These are phyloP conservation scores for Chenopodium suecicum DNA, from an alignment of 148 eudicot species.

Conservation along the genomic window DNA sequence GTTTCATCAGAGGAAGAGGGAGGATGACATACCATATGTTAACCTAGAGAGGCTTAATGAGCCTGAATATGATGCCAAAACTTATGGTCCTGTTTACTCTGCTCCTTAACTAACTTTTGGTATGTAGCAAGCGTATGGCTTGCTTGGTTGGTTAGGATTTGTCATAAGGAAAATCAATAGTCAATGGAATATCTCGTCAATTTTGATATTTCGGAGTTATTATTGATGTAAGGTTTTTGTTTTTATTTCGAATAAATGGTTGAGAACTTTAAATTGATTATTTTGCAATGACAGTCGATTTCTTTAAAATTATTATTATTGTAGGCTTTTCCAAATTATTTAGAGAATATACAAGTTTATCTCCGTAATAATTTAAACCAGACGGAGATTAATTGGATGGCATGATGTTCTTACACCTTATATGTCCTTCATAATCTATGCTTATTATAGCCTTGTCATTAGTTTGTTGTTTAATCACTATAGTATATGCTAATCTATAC, in stretches of 20 bases:
- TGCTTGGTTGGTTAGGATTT: neutral
- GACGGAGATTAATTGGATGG: too few relatives aligned
- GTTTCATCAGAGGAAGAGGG: slow-evolving; percentile 20
- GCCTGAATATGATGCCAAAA: slow-evolving; percentile 19
- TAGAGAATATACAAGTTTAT: too few relatives aligned
- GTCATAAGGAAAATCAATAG: neutral
- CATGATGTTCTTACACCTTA: too few relatives aligned
- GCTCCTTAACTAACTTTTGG: slow-evolving; percentile 18
- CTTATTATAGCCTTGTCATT: neutral
- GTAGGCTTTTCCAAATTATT: too few relatives aligned
- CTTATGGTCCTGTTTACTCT: slow-evolving; percentile 34
- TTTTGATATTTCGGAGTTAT: neutral
- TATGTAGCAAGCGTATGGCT: neutral
- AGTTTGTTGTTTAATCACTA: neutral
- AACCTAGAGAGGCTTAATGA: slow-evolving; percentile 23
- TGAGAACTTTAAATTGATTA: neutral
- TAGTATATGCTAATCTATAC: neutral
- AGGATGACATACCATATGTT: slow-evolving; percentile 24
- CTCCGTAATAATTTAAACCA: too few relatives aligned
- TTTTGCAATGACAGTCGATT: neutral
- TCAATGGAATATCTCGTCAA: neutral
- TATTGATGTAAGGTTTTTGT: neutral
- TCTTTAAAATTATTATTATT: too few relatives aligned
- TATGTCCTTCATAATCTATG: neutral
- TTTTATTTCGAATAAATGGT: neutral